Evolutionary conservation across 2,329 filamentous ascomycete species (phyloP).

Genomic region (Alternaria viburni): DNA sequence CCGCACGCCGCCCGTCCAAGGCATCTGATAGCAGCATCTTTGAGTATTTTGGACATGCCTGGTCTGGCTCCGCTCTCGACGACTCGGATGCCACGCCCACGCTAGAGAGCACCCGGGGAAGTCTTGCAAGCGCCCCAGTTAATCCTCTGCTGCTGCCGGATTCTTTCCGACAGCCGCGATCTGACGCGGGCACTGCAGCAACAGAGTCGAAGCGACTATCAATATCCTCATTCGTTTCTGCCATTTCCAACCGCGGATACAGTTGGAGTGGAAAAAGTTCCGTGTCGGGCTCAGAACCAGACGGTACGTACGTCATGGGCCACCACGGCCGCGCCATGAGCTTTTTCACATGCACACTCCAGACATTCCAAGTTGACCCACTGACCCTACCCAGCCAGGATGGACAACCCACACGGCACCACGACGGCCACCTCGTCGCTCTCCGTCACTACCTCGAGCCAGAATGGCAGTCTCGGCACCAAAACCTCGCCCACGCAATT

Average conservation of each 20-base stretch:
- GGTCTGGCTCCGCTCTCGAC: slow-evolving; percentile 54
- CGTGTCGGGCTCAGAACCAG: slow-evolving; percentile 52
- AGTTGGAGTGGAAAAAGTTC: slow-evolving; percentile 58
- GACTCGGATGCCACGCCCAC: slow-evolving; percentile 56
- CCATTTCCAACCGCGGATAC: slow-evolving; percentile 57
- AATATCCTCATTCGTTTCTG: slow-evolving; percentile 72
- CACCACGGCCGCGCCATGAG: neutral
- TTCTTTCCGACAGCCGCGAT: slow-evolving; percentile 53
- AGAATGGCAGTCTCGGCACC: slow-evolving; percentile 50
- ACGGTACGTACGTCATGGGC: slow-evolving; percentile 47
- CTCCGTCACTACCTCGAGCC: slow-evolving; percentile 53
- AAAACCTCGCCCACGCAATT: slow-evolving; percentile 48
- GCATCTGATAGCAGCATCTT: slow-evolving; percentile 53
- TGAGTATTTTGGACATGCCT: slow-evolving; percentile 27
- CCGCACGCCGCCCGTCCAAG: slow-evolving; percentile 50
- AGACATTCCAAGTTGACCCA: neutral
- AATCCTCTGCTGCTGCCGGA: slow-evolving; percentile 55
- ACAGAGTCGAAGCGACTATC: slow-evolving; percentile 70
- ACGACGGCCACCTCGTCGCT: slow-evolving; percentile 55
- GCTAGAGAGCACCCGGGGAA: slow-evolving; percentile 32
- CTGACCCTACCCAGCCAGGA: slow-evolving; percentile 28
- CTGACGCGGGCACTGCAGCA: slow-evolving; percentile 48
- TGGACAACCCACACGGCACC: slow-evolving; percentile 36
- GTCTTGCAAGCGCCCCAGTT: slow-evolving; percentile 19
- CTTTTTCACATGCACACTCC: slow-evolving; percentile 8